Base-by-base conservation (phyloP, 805 yeast species). In the Naumovozyma dairenensis region DNA sequence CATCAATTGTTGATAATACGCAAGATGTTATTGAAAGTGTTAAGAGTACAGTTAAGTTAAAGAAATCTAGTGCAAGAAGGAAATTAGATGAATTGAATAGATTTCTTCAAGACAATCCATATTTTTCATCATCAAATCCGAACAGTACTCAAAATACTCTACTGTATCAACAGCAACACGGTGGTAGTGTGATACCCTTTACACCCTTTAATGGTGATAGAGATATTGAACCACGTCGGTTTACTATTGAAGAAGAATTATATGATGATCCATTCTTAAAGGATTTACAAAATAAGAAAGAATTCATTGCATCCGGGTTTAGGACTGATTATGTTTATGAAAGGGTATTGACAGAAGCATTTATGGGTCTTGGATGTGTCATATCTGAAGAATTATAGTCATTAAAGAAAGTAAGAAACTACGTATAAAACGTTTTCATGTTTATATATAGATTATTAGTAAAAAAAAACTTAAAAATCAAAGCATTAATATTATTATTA, bases 121-220 rank as follows among this genome's bases (percentile, higher is more conserved):
- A 58, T 43, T 53, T 58, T 33, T 44, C 46, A n/a, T 45, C 41
- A 18, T 49, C 53, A 9, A 51, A 42, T 39, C 40, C 48, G 19
- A 43, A 42, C 18, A 22, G 24, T 19, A 32, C 28, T 16, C 30
- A 32, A 14, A 33, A 32, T 21, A 26, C 31, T 19, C 13, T 21
- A 16, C 21, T 18, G 15, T 16, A 18, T 48, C 53, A 33, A 20
- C 22, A 20, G 10, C 8, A 24, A 12, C 48, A 53, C 30, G 50
- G 46, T 36, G 59, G 53, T 33, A 61, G 55, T 16, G 44, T 53
- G 12, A 62, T 69, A 5, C 97, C 97, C 13, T 89, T 87, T 56
- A 86, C 97, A 8, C 97, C 97, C 6, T 89, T 89, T 60, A 77
- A 79, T 51, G 96, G 96, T 29, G 97, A 89, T 59, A 67, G 92